Evolutionary conservation across 768 basidiomycete genomes (phyloP).

Genomic region (Clavulina sp.): DNA sequence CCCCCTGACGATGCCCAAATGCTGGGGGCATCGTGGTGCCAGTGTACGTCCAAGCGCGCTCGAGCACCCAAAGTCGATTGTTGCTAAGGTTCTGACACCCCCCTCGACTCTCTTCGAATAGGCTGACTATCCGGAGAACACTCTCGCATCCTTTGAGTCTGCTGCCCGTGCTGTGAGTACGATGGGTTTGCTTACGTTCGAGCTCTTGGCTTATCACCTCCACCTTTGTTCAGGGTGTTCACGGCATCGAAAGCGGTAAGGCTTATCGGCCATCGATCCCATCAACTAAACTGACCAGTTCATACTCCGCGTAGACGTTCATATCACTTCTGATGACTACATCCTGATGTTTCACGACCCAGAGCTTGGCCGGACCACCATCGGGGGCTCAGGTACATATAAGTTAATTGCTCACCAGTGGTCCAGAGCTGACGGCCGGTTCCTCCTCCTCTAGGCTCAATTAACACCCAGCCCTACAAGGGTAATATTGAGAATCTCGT

Average conservation of each 20-base stretch:
- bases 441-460: too few species aligned
- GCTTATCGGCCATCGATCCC: not conserved
- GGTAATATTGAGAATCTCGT: conserved; percentile 61
- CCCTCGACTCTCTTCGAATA: conserved; percentile 36
- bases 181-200: not conserved
- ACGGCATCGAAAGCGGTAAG: conserved; percentile 86
- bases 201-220: conserved; percentile 23
- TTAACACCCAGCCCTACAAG: conserved; percentile 44
- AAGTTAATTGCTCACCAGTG: too few species aligned
- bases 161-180: conserved; percentile 23
- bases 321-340: conserved; percentile 72
- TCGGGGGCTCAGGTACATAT: conserved; percentile 51
- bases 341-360: conserved; percentile 97
- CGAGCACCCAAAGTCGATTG: not conserved
- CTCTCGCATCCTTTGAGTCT: conserved; percentile 83
- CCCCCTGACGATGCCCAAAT: conserved; percentile 42
- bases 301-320: conserved; percentile 52
- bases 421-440: too few species aligned
- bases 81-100: not conserved
- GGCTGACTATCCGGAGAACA: conserved; percentile 80
- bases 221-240: conserved; percentile 87
- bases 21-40: conserved; percentile 59
- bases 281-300: not conserved
- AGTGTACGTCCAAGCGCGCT: conserved; percentile 19
- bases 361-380: conserved; percentile 64